phyloP scores from a whole-genome alignment of 2,329 filamentous ascomycete genomes.

The Aureobasidium sp. region DNA sequence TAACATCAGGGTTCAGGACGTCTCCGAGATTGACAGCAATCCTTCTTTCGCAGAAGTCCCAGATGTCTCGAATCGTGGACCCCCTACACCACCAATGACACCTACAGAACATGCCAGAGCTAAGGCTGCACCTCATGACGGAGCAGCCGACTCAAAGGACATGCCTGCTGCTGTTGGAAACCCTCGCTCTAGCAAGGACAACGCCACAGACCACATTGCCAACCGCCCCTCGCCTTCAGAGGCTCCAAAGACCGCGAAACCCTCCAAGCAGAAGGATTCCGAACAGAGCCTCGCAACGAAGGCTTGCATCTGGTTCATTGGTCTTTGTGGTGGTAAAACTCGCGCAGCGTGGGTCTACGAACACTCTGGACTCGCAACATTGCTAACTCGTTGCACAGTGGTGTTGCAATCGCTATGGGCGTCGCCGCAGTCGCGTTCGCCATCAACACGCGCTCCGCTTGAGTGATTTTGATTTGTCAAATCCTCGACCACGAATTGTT shows the following conservation, averaged over 20 bases:
- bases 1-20: background rate
- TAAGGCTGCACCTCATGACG: slow-evolving; percentile 10
- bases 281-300: background rate
- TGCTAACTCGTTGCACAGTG: slow-evolving; percentile 4
- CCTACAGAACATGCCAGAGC: slow-evolving; percentile 23
- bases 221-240: background rate
- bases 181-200: slow-evolving; percentile 2
- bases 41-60: background rate
- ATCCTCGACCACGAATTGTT: background rate
- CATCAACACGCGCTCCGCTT: background rate
- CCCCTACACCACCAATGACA: slow-evolving; percentile 30
- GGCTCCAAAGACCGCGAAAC: background rate
- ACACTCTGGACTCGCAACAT: background rate
- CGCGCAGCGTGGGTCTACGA: slow-evolving; percentile 6
- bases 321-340: slow-evolving; percentile 9
- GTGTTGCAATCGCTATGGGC: slow-evolving; percentile 10
- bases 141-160: background rate
- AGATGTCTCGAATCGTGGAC: slow-evolving; percentile 15
- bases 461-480: background rate
- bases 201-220: slow-evolving; percentile 7
- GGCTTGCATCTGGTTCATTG: slow-evolving; percentile 3
- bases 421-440: slow-evolving; percentile 12
- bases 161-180: background rate
- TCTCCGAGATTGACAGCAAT: background rate
- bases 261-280: background rate